Evolutionary conservation across 106 monocot genomes (phyloP).

Genomic region (Agapanthus africanus): DNA sequence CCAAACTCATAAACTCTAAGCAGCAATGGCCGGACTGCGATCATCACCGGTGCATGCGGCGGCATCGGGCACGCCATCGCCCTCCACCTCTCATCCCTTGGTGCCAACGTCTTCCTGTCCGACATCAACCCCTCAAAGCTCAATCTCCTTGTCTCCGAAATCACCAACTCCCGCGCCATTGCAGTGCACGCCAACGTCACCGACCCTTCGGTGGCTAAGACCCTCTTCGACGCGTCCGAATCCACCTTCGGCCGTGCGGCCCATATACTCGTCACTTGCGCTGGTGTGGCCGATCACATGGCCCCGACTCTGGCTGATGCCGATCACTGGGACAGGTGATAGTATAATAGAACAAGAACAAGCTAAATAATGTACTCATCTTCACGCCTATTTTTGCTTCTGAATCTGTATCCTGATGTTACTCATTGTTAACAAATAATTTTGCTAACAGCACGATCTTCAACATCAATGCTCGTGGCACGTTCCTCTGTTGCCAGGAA

Average conservation of each 20-base stretch:
- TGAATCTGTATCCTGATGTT: too few species aligned
- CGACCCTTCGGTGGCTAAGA: constrained; percentile 18
- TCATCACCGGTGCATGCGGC: constrained; percentile 52
- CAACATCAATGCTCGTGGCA: too few species aligned
- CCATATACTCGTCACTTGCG: constrained; percentile 34
- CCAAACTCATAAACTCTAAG: too few species aligned
- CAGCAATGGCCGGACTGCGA: constrained; percentile 38
- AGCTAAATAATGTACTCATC: too few species aligned
- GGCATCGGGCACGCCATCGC: constrained; percentile 54
- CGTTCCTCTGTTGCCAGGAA: constrained; percentile 50
- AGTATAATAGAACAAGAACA: too few species aligned
- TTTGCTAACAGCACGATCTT: too few species aligned
- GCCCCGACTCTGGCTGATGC: constrained; percentile 26
- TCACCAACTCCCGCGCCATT: constrained; percentile 16
- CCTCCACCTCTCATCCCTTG: constrained; percentile 44
- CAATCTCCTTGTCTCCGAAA: not conserved
- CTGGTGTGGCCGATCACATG: constrained; percentile 36
- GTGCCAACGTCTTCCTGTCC: constrained; percentile 26
- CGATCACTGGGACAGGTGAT: too few species aligned
- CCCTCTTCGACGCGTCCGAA: constrained; percentile 63
- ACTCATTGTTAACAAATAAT: too few species aligned
- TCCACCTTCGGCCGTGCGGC: constrained; percentile 26
- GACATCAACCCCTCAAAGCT: not conserved
- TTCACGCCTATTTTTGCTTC: too few species aligned
- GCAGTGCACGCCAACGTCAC: constrained; percentile 36